These are phyloP conservation scores for Penicillium arizonense DNA, from an alignment of 495 filamentous ascomycete genomes.

Conservation along the genomic window DNA sequence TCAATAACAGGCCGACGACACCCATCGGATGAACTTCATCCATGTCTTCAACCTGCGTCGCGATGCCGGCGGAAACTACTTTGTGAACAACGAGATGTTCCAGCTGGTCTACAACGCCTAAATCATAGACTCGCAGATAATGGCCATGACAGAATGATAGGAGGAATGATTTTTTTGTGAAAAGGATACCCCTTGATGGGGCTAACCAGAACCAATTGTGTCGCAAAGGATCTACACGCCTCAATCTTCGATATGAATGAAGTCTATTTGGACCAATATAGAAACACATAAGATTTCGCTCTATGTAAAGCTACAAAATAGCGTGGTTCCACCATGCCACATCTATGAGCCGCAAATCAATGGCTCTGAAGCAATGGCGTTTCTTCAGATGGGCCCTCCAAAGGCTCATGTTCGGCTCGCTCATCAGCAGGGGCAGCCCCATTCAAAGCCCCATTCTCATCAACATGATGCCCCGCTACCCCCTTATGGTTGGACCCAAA, in stretches of 20 bases:
- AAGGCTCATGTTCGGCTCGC: constrained; percentile 15
- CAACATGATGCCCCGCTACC: constrained; percentile 30
- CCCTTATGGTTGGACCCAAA: constrained; percentile 33
- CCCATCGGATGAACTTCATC: constrained; percentile 76
- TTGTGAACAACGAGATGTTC: constrained; percentile 91
- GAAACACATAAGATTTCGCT: constrained; percentile 1
- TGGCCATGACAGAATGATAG: constrained; percentile 23
- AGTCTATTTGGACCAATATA: constrained; percentile 5
- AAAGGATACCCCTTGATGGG: constrained; percentile 6
- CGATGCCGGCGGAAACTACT: constrained; percentile 68
- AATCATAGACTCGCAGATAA: constrained; percentile 4
- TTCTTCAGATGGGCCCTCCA: constrained; percentile 44
- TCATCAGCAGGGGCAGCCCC: constrained; percentile 18
- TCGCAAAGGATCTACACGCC: not conserved
- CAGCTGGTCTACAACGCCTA: constrained; percentile 63
- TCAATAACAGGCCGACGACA: constrained; percentile 69
- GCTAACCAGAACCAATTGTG: not conserved
- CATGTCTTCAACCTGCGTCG: constrained; percentile 81
- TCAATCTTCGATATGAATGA: constrained; percentile 1
- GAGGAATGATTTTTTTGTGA: not conserved
- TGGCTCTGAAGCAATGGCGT: constrained; percentile 42
- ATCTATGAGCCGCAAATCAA: constrained; percentile 6
- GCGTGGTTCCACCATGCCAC: no score
- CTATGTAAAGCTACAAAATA: constrained; percentile 6
- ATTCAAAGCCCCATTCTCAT: constrained; percentile 37